A percentile compares a stretch with the other conserved stretches of the same genome.
phyloP scores from a whole-genome alignment of 2,329 filamentous ascomycete species.

The Alternaria arbusti region DNA sequence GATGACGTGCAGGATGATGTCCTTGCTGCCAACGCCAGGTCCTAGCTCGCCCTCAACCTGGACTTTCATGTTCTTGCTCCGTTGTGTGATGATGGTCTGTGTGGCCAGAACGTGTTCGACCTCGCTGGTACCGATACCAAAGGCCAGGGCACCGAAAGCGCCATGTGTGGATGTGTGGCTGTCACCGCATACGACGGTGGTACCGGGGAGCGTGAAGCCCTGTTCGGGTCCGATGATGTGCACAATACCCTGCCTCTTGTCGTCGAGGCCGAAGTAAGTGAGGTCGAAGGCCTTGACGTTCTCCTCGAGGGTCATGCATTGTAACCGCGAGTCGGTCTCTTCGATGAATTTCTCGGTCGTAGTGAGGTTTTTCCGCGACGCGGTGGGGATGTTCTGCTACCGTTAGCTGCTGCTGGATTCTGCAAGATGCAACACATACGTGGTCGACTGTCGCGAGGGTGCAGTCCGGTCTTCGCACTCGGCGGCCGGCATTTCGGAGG shows the following conservation, averaged over 20 bases:
- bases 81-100: constrained; percentile 90
- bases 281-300: constrained; percentile 97
- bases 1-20: constrained; percentile 91
- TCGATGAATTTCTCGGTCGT: constrained; percentile 93
- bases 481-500: constrained; percentile 83
- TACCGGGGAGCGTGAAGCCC: constrained; percentile 96
- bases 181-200: constrained; percentile 96
- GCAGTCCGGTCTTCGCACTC: constrained; percentile 92
- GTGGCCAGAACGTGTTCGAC: constrained; percentile 98
- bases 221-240: constrained; percentile 99
- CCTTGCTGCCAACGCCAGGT: constrained; percentile 94
- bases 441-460: constrained; percentile 97
- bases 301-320: constrained; percentile 95
- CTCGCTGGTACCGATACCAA: constrained; percentile 97
- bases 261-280: constrained; percentile 95
- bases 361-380: constrained; percentile 89
- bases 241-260: constrained; percentile 97
- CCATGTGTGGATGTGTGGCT: constrained; percentile 98
- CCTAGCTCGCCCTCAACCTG: constrained; percentile 90
- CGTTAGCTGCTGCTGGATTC: constrained; percentile 15
- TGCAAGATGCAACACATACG: constrained; percentile 61
- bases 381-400: constrained; percentile 86
- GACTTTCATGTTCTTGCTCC: constrained; percentile 98
- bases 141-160: constrained; percentile 91
- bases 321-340: constrained; percentile 88